These are phyloP conservation scores for Sclerotinia nivalis DNA, from an alignment of 2,329 filamentous ascomycete genomes.

Conservation along the genomic window DNA sequence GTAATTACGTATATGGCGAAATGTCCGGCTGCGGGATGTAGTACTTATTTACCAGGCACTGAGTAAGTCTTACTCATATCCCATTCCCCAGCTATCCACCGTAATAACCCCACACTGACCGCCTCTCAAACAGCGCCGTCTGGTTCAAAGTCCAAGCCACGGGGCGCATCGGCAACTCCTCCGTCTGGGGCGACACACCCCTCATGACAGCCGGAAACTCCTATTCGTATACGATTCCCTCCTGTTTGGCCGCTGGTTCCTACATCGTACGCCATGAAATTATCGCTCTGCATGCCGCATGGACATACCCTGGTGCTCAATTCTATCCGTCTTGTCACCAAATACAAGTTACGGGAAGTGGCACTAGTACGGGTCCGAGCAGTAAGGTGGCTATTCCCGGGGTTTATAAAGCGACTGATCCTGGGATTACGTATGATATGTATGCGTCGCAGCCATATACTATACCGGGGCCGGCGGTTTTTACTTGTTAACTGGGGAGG, in stretches of 20 bases:
- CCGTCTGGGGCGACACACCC: conserved; percentile 36
- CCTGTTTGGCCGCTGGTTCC: conserved; percentile 53
- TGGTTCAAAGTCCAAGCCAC: conserved; percentile 53
- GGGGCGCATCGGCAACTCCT: conserved; percentile 30
- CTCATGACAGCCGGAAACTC: conserved; percentile 44
- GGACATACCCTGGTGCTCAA: conserved; percentile 36
- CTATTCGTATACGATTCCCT: conserved; percentile 52
- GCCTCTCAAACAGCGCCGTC: background rate
- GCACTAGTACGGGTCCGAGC: conserved; percentile 45
- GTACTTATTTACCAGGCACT: conserved; percentile 50
- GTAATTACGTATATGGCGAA: conserved; percentile 61
- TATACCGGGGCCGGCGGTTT: conserved; percentile 45
- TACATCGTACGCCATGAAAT: conserved; percentile 58
- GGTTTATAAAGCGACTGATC: conserved; percentile 49
- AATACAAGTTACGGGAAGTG: conserved; percentile 49
- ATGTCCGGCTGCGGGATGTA: conserved; percentile 52
- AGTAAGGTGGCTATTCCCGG: conserved; percentile 49
- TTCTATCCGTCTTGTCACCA: conserved; percentile 44
- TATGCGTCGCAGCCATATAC: conserved; percentile 48
- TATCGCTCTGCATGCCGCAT: conserved; percentile 50
- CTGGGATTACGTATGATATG: conserved; percentile 42
- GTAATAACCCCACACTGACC: background rate
- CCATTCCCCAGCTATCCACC: no score
- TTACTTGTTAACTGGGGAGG: conserved; percentile 32
- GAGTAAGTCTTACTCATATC: conserved; percentile 35